Evolutionary conservation across 345 rosid species (phyloP).

Genomic region (Citrus hindsii): DNA sequence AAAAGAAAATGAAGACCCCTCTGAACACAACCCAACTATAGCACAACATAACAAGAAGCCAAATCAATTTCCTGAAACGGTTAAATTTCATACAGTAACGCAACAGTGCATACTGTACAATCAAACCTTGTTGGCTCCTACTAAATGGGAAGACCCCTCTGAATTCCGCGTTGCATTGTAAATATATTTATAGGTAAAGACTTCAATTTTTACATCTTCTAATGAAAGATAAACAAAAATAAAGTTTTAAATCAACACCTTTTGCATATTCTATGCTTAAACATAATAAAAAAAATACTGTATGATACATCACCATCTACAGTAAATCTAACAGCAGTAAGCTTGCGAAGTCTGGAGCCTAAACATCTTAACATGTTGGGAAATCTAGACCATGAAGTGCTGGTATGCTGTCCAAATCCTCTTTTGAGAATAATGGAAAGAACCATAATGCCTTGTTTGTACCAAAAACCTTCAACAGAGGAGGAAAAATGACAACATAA

Average conservation of each 20-base stretch:
- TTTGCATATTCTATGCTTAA: not conserved
- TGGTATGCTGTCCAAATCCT: conserved; percentile 60
- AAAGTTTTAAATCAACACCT: not conserved
- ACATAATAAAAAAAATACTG: not conserved
- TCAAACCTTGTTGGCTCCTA: not conserved
- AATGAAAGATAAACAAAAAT: not conserved
- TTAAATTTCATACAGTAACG: not conserved
- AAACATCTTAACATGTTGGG: conserved; percentile 54
- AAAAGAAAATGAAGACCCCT: too few species aligned
- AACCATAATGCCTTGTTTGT: conserved; percentile 67
- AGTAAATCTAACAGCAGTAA: not conserved
- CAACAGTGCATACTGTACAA: not conserved
- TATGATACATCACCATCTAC: not conserved
- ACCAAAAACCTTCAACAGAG: conserved; percentile 74
- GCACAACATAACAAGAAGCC: not conserved
- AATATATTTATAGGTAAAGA: not conserved
- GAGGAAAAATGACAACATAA: not conserved
- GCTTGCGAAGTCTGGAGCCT: conserved; percentile 31
- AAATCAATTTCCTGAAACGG: not conserved
- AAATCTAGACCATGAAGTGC: conserved; percentile 79
- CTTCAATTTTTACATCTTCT: not conserved
- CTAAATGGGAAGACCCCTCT: not conserved
- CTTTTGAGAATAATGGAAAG: conserved; percentile 65
- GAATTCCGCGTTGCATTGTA: not conserved
- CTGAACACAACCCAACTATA: not conserved